A percentile compares a stretch with the other conserved stretches of the same genome.
Evolutionary conservation across 441 rosid species (phyloP).

Genomic region (Eruca vesicaria): DNA sequence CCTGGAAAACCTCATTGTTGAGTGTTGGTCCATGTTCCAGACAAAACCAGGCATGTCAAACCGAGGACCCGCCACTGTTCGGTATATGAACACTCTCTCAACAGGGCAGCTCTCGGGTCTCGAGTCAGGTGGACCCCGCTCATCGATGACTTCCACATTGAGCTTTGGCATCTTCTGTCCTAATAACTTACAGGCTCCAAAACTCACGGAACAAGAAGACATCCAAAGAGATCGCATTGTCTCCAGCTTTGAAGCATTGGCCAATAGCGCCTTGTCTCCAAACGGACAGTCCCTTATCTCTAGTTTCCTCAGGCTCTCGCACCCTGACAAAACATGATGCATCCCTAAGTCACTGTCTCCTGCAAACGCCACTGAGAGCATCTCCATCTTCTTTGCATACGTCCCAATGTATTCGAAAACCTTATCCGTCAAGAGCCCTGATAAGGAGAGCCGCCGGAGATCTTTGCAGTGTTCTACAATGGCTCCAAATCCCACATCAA

Average conservation of each 20-base stretch:
- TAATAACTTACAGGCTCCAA: slow-evolving; percentile 75
- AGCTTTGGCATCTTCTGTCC: slow-evolving; percentile 85
- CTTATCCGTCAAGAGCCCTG: slow-evolving; percentile 84
- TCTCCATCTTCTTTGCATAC: slow-evolving; percentile 75
- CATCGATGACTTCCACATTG: slow-evolving; percentile 91
- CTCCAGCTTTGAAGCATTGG: slow-evolving; percentile 94
- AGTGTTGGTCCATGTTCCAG: slow-evolving; percentile 57
- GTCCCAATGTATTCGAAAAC: slow-evolving; percentile 83
- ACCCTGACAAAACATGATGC: slow-evolving; percentile 84
- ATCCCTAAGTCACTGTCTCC: slow-evolving; percentile 89
- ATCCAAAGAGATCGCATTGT: slow-evolving; percentile 99
- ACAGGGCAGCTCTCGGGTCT: slow-evolving; percentile 72
- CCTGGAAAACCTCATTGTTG: slow-evolving; percentile 27
- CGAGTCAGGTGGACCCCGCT: slow-evolving; percentile 59
- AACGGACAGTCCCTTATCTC: slow-evolving; percentile 95
- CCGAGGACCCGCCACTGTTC: slow-evolving; percentile 77
- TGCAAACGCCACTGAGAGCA: slow-evolving; percentile 94
- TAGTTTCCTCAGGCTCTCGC: slow-evolving; percentile 79
- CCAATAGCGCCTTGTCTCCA: slow-evolving; percentile 87
- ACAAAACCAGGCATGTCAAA: slow-evolving; percentile 78
- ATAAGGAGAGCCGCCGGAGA: slow-evolving; percentile 77
- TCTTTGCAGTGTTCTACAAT: slow-evolving; percentile 86
- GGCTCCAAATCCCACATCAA: slow-evolving; percentile 92
- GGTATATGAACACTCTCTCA: slow-evolving; percentile 77
- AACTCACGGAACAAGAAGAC: slow-evolving; percentile 91